These are phyloP conservation scores for Cladosporium phlei DNA, from an alignment of 2,329 filamentous ascomycete genomes.

Conservation along the genomic window DNA sequence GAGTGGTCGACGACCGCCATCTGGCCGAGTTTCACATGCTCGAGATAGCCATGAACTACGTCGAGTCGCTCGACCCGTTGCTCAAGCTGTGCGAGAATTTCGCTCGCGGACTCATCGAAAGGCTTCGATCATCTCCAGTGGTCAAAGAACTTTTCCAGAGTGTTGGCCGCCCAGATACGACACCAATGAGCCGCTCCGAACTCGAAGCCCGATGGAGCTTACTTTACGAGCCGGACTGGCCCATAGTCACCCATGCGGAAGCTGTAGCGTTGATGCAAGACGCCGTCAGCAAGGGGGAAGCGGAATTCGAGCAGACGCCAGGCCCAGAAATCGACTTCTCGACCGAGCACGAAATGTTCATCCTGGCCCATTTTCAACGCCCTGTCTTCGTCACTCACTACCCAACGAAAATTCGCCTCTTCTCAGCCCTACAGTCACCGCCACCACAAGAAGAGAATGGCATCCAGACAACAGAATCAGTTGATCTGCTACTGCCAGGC, in stretches of 20 bases:
- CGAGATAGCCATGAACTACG: neutral
- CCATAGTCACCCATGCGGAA: neutral
- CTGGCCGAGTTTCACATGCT: neutral
- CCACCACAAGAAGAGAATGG: neutral
- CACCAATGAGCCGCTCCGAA: neutral
- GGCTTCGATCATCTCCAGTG: neutral
- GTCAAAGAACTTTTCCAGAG: neutral
- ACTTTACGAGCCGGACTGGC: neutral
- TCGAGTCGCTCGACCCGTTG: neutral
- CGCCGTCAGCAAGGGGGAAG: neutral
- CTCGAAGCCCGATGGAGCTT: slow-evolving; percentile 1
- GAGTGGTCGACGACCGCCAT: neutral
- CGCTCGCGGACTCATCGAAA: neutral
- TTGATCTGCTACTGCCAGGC: neutral
- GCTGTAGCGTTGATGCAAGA: neutral
- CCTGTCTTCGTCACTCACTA: slow-evolving; percentile 1
- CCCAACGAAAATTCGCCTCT: neutral
- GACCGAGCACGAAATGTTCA: slow-evolving; percentile 1
- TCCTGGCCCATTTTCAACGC: neutral
- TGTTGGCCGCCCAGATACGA: neutral
- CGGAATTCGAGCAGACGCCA: neutral
- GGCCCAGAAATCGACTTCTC: neutral
- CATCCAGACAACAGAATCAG: neutral
- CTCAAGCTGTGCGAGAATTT: neutral
- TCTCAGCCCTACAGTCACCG: neutral